These are phyloP conservation scores for Leucocoprinus sp. DNA, from an alignment of 768 basidiomycete species.

Conservation along the genomic window DNA sequence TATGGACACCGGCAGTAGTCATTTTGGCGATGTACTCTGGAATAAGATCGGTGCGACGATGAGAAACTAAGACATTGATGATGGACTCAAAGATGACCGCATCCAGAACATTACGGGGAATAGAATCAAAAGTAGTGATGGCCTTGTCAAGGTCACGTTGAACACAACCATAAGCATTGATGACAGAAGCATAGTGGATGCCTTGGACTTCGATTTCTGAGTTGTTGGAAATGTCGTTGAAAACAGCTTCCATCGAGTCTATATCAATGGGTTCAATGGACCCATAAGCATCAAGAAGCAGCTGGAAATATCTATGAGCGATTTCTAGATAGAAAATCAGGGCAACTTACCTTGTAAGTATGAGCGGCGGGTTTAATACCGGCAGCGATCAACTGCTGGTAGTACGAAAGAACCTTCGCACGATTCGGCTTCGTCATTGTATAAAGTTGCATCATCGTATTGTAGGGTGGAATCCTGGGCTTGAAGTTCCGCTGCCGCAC, in stretches of 20 bases:
- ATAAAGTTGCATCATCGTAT: conserved; percentile 98
- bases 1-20: conserved; percentile 54
- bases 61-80: conserved; percentile 76
- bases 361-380: conserved; percentile 73
- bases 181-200: conserved; percentile 67
- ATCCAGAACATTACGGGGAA: conserved; percentile 54
- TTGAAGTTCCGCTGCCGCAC: conserved; percentile 58
- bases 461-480: conserved; percentile 90
- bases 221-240: conserved; percentile 47
- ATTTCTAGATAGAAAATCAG: conserved; percentile 7
- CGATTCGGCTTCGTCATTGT: conserved; percentile 86
- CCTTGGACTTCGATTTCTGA: conserved; percentile 33
- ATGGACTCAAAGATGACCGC: conserved; percentile 86
- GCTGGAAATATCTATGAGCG: conserved; percentile 28
- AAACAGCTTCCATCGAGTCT: conserved; percentile 61
- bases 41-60: conserved; percentile 72
- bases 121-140: conserved; percentile 67
- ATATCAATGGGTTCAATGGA: conserved; percentile 77
- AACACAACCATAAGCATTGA: conserved; percentile 83
- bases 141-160: conserved; percentile 72
- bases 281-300: conserved; percentile 86
- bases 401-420: conserved; percentile 66
- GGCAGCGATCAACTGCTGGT: conserved; percentile 51
- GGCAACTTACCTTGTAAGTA: conserved; percentile 76
- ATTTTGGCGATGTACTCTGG: conserved; percentile 60